Evolutionary conservation across 2,329 filamentous ascomycete species (phyloP), one percentile per base, ranked within the genome.

Genomic region (Cadophora luteo-olivacea): DNA sequence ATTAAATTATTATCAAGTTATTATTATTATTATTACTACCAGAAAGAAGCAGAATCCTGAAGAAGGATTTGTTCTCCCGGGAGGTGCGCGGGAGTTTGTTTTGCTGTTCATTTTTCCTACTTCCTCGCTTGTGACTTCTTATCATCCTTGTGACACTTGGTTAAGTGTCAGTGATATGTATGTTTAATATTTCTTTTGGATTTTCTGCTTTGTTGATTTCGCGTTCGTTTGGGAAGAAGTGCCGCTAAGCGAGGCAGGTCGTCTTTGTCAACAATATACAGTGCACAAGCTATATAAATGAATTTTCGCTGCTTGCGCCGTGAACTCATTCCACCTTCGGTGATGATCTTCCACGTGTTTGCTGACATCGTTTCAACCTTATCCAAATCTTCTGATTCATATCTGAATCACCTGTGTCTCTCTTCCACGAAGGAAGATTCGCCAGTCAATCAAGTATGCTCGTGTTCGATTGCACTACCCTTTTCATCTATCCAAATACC

Each of bases 31-130:
- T 29, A 14, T 29, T 29, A 29, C 29, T 29, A 52, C 4, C 12
- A 32, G 32, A 19, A 55, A 55, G 19, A 55, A 55, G 52, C 52
- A 55, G 52, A 55, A 33, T 14, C 25, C 25, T 19, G 29, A 33
- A 57, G 9, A 57, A 19, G 32, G 54, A 19, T 57, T 57, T 57
- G 54, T 57, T 57, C 32, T 57, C 32, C 16, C 54, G 29, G 3
- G 29, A 29, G 29, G 29, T 29, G 29, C 29, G 29, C 29, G 29
- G 29, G 29, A 29, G 29, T 29, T 29, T 29, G 19, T 57, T 57
- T 57, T 33, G 36, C 36, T 57, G 25, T 9, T 22, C n/a, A n/a
- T n/a, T n/a, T n/a, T n/a, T n/a, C 29, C 5, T 29, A 5, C 29
- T 5, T 29, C 29, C 29, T 29, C 3, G 29, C 5, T 3, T 3